These are phyloP conservation scores for Tricholoma flavovirens DNA, from an alignment of 768 basidiomycete species.

Conservation along the genomic window DNA sequence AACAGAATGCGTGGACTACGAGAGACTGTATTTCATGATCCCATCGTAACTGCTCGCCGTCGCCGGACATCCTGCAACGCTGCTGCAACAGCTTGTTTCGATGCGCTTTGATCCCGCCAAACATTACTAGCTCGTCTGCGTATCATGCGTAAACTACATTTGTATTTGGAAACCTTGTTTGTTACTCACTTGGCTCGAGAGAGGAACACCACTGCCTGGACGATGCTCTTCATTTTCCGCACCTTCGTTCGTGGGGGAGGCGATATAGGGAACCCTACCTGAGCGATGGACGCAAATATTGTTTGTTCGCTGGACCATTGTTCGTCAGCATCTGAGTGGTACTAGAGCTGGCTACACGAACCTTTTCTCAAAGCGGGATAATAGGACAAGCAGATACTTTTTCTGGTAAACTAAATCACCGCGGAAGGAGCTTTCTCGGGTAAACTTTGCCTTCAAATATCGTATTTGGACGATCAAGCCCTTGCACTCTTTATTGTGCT, in stretches of 20 bases:
- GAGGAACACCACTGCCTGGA: constrained; percentile 57
- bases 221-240: constrained; percentile 53
- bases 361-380: constrained; percentile 69
- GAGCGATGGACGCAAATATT: constrained; percentile 70
- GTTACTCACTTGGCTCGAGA: constrained; percentile 53
- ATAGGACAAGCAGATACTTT: constrained; percentile 71
- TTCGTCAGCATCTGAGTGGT: not conserved
- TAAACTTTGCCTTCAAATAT: constrained; percentile 90
- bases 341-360: constrained; percentile 24
- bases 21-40: constrained; percentile 1
- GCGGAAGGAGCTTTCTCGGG: constrained; percentile 77
- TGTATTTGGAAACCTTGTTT: not conserved
- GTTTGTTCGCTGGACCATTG: constrained; percentile 49
- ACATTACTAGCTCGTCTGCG: constrained; percentile 51
- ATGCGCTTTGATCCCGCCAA: constrained; percentile 60
- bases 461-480: constrained; percentile 86
- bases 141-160: constrained; percentile 1
- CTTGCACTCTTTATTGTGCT: constrained; percentile 85
- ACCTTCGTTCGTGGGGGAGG: constrained; percentile 29
- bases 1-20: not conserved
- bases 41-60: constrained; percentile 31
- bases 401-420: constrained; percentile 82
- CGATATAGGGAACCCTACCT: constrained; percentile 60
- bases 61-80: constrained; percentile 70
- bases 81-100: constrained; percentile 54